Evolutionary conservation across 768 basidiomycete species (phyloP), one percentile per base, ranked within the genome.

Genomic region (Hemileccinum impolitum): DNA sequence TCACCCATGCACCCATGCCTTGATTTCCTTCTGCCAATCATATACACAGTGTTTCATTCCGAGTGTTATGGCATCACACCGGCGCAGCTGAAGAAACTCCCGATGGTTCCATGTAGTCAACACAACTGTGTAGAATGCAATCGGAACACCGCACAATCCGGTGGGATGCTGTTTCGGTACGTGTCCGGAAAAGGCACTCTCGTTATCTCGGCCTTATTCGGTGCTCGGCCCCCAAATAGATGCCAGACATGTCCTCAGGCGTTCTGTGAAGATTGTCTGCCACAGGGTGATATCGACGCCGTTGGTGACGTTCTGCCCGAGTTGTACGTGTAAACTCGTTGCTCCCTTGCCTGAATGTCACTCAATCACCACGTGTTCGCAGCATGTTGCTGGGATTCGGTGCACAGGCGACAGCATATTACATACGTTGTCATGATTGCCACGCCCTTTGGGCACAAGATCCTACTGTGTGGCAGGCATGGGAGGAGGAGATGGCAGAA

Each of bases 241-340:
- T 84, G 81, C 52, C 78, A 75, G 48, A 82, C 80, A 1, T 84
- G 83, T 57, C 74, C 78, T 14, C 64, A 72, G 45, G 79, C 82
- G 2, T 80, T 76, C 52, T 84, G 82, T 62, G 79, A 83, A 46
- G 82, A 84, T 54, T 84, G 82, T 59, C 52, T 84, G 35, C 75
- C 78, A 5, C 54, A 61, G 3, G 78, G 73, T 4, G 74, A 80
- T 5, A 65, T 81, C 30, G 73, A 75, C 26, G 70, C 75, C 13
- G 64, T 84, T 34, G 82, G 82, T 4, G 79, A 82, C 4, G 62
- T 65, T 2, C 55, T 84, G 6, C 82, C 82, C 14, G 81, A 84
- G 62, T 77, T 82, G 80, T 81, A 53, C 47, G 79, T 59, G 37
- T 31, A 21, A 39, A n/a, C 26, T 38, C 8, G 30, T 43, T 13